Conservation (phyloP, 441 rosid species). For the Mallotus repandus region DNA sequence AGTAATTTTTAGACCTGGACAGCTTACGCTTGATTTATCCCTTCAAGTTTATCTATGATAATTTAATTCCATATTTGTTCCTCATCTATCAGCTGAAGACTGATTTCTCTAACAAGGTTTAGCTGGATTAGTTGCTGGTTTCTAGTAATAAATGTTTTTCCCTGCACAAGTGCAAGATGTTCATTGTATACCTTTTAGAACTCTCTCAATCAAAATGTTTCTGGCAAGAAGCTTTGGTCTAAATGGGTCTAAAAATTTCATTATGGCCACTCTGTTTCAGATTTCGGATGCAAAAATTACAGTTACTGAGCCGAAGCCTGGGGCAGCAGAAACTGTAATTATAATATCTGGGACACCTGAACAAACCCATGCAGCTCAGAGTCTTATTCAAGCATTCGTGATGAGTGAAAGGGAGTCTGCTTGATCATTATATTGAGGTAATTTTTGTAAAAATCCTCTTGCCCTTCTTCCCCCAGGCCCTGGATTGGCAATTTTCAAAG, state of each 20-base stretch:
- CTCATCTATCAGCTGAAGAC: not conserved
- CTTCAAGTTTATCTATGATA: not conserved
- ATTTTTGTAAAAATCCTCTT: not conserved
- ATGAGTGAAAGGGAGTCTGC: conserved; percentile 58
- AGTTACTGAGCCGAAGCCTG: conserved; percentile 57
- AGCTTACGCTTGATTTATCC: not conserved
- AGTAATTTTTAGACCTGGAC: not conserved
- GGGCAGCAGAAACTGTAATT: conserved; percentile 60
- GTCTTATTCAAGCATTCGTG: conserved; percentile 83
- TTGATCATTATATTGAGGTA: conserved; percentile 34
- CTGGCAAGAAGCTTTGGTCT: not conserved
- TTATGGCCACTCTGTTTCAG: conserved; percentile 30
- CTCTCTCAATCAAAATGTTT: not conserved
- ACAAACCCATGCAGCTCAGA: conserved; percentile 83
- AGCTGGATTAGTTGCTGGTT: too few species aligned
- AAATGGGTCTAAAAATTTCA: conserved; percentile 6
- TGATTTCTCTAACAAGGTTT: conserved; percentile 3
- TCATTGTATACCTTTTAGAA: not conserved
- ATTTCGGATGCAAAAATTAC: conserved; percentile 72
- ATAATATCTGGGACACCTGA: conserved; percentile 86
- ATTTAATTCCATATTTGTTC: too few species aligned
- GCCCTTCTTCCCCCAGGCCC: not conserved
- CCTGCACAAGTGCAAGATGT: not conserved
- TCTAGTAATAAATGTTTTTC: not conserved
- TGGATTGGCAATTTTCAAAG: not conserved